Conservation (phyloP, 2,329 filamentous ascomycete species). For the Fusarium sp. region DNA sequence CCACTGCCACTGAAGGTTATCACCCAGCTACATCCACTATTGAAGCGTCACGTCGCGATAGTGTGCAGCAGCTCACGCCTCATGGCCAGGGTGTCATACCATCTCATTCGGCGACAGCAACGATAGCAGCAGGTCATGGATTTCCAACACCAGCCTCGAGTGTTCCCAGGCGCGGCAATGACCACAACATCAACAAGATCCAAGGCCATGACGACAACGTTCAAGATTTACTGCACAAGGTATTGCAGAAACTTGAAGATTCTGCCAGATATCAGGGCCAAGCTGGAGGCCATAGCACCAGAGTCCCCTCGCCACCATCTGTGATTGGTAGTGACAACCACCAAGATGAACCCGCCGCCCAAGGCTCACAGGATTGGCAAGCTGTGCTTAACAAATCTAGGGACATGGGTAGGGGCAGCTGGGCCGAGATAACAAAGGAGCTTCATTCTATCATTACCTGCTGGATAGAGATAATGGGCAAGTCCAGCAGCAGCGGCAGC, state of each 20-base stretch:
- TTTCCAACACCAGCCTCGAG: background rate
- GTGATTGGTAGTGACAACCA: background rate
- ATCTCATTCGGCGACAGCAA: background rate
- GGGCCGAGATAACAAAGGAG: background rate
- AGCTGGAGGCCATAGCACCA: background rate
- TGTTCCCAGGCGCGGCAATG: background rate
- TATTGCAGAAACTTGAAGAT: background rate
- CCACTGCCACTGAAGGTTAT: background rate
- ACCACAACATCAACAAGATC: background rate
- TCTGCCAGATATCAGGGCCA: background rate
- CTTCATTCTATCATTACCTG: background rate
- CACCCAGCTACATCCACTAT: background rate
- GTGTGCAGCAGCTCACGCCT: background rate
- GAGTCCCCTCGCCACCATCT: background rate
- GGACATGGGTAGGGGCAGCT: background rate
- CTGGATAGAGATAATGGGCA: background rate
- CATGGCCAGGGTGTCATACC: background rate
- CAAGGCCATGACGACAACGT: background rate
- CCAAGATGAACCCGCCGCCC: background rate
- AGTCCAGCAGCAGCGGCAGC: background rate
- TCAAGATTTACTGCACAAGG: background rate
- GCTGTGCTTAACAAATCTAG: background rate
- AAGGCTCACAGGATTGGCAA: background rate
- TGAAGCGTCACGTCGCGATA: background rate
- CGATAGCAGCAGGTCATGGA: background rate